These are phyloP conservation scores for Cercospora zeina DNA, from an alignment of 2,329 filamentous ascomycete genomes.

Conservation along the genomic window DNA sequence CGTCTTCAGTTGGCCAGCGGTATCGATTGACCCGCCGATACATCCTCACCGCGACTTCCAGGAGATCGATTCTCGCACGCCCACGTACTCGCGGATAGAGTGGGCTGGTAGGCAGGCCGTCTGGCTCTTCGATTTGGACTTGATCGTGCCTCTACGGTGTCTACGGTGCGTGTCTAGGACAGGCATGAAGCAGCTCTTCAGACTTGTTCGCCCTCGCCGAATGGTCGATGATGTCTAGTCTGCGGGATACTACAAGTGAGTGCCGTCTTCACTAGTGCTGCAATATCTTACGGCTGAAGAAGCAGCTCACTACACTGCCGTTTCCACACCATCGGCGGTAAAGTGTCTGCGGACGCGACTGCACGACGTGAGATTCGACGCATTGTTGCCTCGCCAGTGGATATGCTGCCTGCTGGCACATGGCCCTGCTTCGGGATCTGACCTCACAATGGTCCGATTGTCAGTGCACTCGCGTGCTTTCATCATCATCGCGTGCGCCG, in stretches of 20 bases:
- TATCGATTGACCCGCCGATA: background rate
- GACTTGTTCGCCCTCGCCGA: no score
- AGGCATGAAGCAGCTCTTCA: no score
- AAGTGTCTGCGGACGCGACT: background rate
- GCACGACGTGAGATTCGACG: background rate
- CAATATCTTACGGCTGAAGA: background rate
- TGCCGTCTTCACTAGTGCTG: background rate
- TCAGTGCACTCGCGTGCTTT: background rate
- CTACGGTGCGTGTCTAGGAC: no score
- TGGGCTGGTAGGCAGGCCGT: background rate
- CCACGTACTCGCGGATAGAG: background rate
- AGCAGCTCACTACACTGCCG: background rate
- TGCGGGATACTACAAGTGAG: background rate
- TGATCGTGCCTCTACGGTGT: background rate
- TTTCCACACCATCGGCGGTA: background rate
- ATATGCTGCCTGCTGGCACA: background rate
- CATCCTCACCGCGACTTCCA: background rate
- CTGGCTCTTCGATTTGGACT: background rate
- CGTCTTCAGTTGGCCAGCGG: background rate
- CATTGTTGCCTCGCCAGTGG: constrained; percentile 3
- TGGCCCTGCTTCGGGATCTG: background rate
- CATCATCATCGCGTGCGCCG: constrained; percentile 13
- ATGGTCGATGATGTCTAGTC: background rate
- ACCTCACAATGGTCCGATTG: constrained; percentile 16
- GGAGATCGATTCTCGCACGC: background rate